phyloP scores from a whole-genome alignment of 2,329 filamentous ascomycete species.

The Penicillium sp. region DNA sequence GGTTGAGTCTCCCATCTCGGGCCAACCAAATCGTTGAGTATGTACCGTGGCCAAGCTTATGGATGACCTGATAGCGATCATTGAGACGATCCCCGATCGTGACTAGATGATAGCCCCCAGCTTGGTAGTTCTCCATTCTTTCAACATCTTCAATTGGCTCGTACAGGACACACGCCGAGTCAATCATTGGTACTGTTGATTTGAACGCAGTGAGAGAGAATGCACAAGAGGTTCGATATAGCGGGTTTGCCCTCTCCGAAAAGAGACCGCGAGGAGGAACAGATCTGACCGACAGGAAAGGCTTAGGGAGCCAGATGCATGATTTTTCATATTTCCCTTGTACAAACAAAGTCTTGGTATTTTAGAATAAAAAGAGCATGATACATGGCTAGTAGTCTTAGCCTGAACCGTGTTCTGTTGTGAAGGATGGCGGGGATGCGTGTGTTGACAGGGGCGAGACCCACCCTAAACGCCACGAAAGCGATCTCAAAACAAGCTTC shows the following conservation, averaged over 20 bases:
- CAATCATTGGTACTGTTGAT: neutral
- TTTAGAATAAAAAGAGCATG: neutral
- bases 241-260: neutral
- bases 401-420: neutral
- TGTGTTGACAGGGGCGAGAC: neutral
- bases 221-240: neutral
- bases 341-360: neutral
- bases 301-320: neutral
- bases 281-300: neutral
- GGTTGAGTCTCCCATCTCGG: constrained; percentile 29
- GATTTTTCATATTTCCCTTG: neutral
- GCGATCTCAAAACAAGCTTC: neutral
- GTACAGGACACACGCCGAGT: neutral
- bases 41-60: constrained; percentile 50
- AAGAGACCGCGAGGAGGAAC: neutral
- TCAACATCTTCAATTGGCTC: neutral
- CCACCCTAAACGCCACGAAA: neutral
- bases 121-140: neutral
- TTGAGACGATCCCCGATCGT: constrained; percentile 38
- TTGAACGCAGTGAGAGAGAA: neutral
- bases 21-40: constrained; percentile 45
- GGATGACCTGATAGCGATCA: constrained; percentile 46
- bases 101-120: constrained; percentile 39
- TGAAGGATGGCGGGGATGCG: neutral
- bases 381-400: too few relatives aligned